Base-by-base conservation (phyloP, 2,329 filamentous ascomycete genomes). In the Penicillium concentricum region DNA sequence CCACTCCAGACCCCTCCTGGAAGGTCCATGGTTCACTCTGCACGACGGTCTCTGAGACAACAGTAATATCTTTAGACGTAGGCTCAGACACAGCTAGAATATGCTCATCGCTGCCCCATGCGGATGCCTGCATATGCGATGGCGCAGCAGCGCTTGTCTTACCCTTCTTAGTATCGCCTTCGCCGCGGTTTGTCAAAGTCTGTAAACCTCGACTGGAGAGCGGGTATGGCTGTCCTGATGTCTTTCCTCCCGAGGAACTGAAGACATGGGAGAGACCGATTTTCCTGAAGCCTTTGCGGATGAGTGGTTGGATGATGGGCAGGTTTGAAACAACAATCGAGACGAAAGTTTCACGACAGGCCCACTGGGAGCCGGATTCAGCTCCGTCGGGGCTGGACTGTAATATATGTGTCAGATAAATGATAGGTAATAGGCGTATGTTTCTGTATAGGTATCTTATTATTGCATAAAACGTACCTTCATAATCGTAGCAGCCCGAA, bases 401-500 rank as follows among this genome's bases (percentile, higher is more conserved):
- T 15, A 51, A 12, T 12, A 20, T 12, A 18, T 35, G 35, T 47
- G 57, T 48, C 41, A 52, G 52, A 38, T 37, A 22, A 9, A 4
- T 30, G 15, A 16, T 16, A 39, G 13, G 5, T 16, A 3, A 37
- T 24, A 18, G 20, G 12, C 20, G 34, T 18, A 12, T 6, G 10
- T 34, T 34, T n/a, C 18, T 46, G 26, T 15, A 10, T 16, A 16
- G 38, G 38, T 15, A 44, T 30, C 9, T 15, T 15, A 30, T 44
- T 1, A 8, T 22, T 45, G 13, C 1, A 34, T 20, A 4, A 16
- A 4, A 60, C 67, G 41, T 60, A 74, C 72, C 3, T 65, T 75
- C 22, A 80, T 54, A 44, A 84, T 80, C 1, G 79, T 72, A 8
- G 80, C 74, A 24, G 78, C 80, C 26, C 82, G 80, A 20, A 85